Percentiles rank a stretch among this genome's conserved stretches.
Conservation (phyloP, 148 eudicot species). For the Rhododendron ovatum region DNA sequence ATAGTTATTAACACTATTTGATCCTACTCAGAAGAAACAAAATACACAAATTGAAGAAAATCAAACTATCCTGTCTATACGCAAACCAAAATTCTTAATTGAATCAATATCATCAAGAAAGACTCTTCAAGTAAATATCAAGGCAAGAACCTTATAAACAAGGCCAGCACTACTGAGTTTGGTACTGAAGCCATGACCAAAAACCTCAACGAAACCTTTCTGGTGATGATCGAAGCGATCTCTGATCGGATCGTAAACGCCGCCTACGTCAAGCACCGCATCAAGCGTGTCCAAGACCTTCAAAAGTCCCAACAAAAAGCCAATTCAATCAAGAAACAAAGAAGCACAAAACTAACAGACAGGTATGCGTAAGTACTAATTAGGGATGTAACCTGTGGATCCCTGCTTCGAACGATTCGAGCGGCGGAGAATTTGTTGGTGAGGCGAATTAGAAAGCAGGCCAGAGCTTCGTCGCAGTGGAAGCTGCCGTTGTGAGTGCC, state of each 20-base stretch:
- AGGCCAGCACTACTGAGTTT: constrained; percentile 56
- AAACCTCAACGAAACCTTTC: constrained; percentile 46
- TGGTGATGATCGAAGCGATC: constrained; percentile 54
- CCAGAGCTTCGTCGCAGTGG: constrained; percentile 56
- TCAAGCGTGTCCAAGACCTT: constrained; percentile 49
- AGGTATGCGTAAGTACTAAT: background rate
- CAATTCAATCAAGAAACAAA: background rate
- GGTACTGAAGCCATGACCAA: constrained; percentile 18
- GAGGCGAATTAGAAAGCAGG: constrained; percentile 45
- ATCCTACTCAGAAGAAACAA: background rate
- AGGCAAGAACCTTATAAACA: constrained; percentile 38
- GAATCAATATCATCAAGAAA: background rate
- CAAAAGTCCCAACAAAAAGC: background rate
- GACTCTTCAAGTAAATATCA: background rate
- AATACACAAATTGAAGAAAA: background rate
- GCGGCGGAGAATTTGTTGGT: constrained; percentile 37
- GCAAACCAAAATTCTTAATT: background rate
- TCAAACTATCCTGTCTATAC: background rate
- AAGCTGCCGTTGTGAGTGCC: constrained; percentile 54
- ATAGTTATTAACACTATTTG: background rate
- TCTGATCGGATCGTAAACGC: constrained; percentile 36
- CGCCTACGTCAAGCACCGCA: constrained; percentile 54
- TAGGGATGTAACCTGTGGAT: constrained; percentile 24
- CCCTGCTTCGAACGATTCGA: constrained; percentile 42
- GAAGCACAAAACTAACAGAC: background rate